Base-by-base conservation (phyloP, 345 rosid genomes). In the Passiflora organensis region DNA sequence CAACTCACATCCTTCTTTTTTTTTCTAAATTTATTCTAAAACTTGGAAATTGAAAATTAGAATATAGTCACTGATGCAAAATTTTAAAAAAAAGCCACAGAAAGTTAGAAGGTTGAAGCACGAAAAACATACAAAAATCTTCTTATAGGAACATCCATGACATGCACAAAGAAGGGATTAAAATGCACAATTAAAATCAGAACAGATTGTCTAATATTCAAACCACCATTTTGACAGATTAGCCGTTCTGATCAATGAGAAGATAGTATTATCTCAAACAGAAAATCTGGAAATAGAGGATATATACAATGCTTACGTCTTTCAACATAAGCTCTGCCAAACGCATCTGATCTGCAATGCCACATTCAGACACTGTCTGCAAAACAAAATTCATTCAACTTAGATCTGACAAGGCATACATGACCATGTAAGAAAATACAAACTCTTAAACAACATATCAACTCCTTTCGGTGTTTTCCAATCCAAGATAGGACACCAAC, bases 321-420 rank as follows among this genome's bases (percentile, higher is more conserved):
- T 75, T 81, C 69, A 86, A 48, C 46, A 91, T 60, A 64, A 78
- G 81, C 55, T 94, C 99, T 13, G 80, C 75, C 77, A 94, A 69
- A 56, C 85, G 84, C 70, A 83, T 87, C 70, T 94, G 97, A 80
- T 89, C 96, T n/a, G 88, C 80, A 76, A 89, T 71, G 68, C 95
- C 87, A 72, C 90, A 78, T 68, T 94, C 97, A 44, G 81, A 78
- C 66, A 94, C 76, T 69, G 85, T 87, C 95, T 86, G 78, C 70
- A 78, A 65, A 23, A 51, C 18, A 67, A 41, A 68, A 58, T 25
- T 14, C 32, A 41, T 48, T 36, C n/a, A 48, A 28, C 17, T 63
- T 32, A 34, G 32, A n/a, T 45, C 13, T 5, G n/a, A n/a, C n/a
- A 16, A 2, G 6, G 44, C 37, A 55, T 47, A 39, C n/a, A 17